phyloP scores from a whole-genome alignment of 2,329 filamentous ascomycete genomes.

The Pseudopithomyces maydicus region DNA sequence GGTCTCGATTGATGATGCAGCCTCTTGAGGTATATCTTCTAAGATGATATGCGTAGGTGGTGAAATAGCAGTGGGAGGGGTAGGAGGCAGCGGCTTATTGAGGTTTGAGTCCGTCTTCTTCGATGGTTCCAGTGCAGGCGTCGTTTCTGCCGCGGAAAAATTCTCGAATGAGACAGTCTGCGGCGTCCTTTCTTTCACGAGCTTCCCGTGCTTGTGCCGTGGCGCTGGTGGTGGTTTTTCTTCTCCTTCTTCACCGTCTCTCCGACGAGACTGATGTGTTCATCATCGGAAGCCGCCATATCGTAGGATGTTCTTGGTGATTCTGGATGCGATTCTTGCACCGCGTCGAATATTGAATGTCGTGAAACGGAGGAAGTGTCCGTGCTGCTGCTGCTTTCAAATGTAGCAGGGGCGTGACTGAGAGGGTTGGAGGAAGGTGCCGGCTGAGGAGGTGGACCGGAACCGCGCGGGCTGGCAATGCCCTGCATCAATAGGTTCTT shows the following conservation, averaged over 20 bases:
- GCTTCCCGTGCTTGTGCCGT: conserved; percentile 77
- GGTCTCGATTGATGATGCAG: conserved; percentile 17
- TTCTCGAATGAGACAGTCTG: conserved; percentile 43
- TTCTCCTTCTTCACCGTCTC: conserved; percentile 58
- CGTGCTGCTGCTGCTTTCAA: conserved; percentile 58
- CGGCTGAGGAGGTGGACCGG: conserved; percentile 30
- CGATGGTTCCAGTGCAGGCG: conserved; percentile 25
- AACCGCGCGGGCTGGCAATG: conserved; percentile 52
- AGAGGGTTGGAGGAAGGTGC: conserved; percentile 27
- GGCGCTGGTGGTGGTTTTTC: conserved; percentile 70
- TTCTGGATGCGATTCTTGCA: conserved; percentile 51
- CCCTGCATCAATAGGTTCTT: conserved; percentile 77
- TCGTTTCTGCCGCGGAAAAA: conserved; percentile 31
- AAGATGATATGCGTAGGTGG: conserved; percentile 25
- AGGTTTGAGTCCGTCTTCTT: conserved; percentile 53
- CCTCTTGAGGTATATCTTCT: conserved; percentile 24
- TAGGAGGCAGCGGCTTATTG: conserved; percentile 67
- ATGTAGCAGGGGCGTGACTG: conserved; percentile 22
- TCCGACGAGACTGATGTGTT: conserved; percentile 37
- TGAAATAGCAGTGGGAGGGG: conserved; percentile 45
- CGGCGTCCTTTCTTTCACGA: conserved; percentile 61
- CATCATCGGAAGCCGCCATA: conserved; percentile 58
- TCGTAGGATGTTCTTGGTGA: conserved; percentile 66
- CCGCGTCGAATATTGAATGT: conserved; percentile 63
- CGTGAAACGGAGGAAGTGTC: conserved; percentile 65